These are phyloP conservation scores for Globisporangium acanthophoron DNA, from an alignment of 352 stramenopile species.

Conservation along the genomic window DNA sequence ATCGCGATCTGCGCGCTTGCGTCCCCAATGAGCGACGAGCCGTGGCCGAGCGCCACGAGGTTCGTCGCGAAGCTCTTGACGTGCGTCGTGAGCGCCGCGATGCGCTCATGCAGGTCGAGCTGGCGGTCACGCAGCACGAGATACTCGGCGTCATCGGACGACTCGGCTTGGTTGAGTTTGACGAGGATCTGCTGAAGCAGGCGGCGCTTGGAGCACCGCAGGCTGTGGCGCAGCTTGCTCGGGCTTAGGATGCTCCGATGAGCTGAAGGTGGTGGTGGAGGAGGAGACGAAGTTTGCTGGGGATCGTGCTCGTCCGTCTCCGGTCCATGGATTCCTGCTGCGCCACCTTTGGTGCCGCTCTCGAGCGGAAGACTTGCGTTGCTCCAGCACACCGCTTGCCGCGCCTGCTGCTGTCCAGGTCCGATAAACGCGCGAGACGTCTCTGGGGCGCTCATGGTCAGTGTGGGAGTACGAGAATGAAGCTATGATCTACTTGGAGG, in stretches of 20 bases:
- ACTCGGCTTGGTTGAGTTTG: slow-evolving; percentile 33
- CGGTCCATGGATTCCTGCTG: not conserved
- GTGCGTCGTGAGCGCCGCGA: slow-evolving; percentile 22
- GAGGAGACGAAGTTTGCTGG: not conserved
- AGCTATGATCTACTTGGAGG: too few species aligned
- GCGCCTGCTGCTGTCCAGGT: slow-evolving; percentile 4
- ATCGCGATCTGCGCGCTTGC: slow-evolving; percentile 18
- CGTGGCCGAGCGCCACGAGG: slow-evolving; percentile 29
- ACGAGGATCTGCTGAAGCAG: slow-evolving; percentile 42
- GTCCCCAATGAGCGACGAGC: slow-evolving; percentile 23
- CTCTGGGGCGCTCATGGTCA: not conserved
- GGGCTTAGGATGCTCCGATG: not conserved
- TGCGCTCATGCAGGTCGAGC: slow-evolving; percentile 22
- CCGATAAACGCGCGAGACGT: slow-evolving; percentile 1
- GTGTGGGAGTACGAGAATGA: not conserved
- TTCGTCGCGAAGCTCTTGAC: slow-evolving; percentile 41
- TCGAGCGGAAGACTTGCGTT: slow-evolving; percentile 6
- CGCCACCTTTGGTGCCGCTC: not conserved
- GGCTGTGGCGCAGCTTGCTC: slow-evolving; percentile 20
- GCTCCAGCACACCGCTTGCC: slow-evolving; percentile 10
- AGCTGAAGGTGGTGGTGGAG: not conserved
- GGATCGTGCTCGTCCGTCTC: not conserved
- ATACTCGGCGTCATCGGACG: slow-evolving; percentile 37
- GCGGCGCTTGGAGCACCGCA: slow-evolving; percentile 36
- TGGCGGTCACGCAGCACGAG: slow-evolving; percentile 23